Evolutionary conservation across 768 basidiomycete genomes (phyloP), one percentile per base, ranked within the genome.

Genomic region (Pulveroboletus sp.): DNA sequence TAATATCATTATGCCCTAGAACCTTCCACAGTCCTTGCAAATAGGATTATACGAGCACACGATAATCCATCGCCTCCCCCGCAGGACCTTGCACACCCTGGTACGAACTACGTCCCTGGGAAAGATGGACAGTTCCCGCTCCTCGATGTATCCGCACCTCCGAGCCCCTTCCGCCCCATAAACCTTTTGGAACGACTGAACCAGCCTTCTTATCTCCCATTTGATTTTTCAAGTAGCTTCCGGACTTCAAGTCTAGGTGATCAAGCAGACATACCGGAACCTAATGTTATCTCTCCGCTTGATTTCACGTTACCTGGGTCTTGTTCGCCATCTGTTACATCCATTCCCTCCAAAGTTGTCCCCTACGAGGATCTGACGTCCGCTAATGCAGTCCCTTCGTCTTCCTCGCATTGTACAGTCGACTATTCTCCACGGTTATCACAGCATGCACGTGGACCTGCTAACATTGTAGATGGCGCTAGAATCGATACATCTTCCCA

Each of bases 21-120:
- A 61, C 86, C 85, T 8, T 78, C 85, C 2, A 83, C 85, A 48
- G 74, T 75, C 5, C 70, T 90, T 43, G 88, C 83, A 30, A 78
- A 71, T 54, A 81, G 69, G 66, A 79, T 90, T 40, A 75, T 84
- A 39, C 76, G 80, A 43, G 87, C 88, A 45, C 78, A 80, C 50
- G 82, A 81, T 58, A 90, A 90, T 58, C 88, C 88, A 15, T 89
- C 87, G 15, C 86, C 87, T 15, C 80, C 80, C 5, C 80, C 80
- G 27, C 59, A 46, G 37, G 57, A 57, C 40, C 55, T 43, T 39
- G 56, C 56, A 17, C 50, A 57, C 32, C 46, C 59, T 37, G 51
- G 57, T 15, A 28, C 47, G 2, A 40, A 51, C 50, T 62, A 57
- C 39, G 37, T 52, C 3, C 54, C 57, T 21, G 58, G 50, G 49